These are phyloP conservation scores for Lachancea meyersii DNA, from an alignment of 805 yeast species.

Conservation along the genomic window DNA sequence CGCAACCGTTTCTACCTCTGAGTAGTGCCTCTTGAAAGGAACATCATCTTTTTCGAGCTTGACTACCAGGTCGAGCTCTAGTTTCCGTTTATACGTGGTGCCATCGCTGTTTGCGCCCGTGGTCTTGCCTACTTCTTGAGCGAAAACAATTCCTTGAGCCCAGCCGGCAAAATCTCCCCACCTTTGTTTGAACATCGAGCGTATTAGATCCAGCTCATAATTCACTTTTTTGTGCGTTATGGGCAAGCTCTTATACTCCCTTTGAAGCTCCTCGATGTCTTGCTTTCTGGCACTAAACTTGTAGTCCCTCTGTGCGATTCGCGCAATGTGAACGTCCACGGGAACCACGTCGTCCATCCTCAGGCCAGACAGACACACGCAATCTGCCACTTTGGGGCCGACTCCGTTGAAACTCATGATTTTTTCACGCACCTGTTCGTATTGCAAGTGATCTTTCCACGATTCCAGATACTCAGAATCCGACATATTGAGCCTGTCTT, in stretches of 20 bases:
- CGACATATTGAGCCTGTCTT: conserved; percentile 23
- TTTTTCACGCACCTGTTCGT: conserved; percentile 28
- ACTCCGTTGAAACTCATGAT: conserved; percentile 74
- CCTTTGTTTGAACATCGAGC: conserved; percentile 50
- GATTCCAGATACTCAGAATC: conserved; percentile 34
- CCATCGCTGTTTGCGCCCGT: conserved; percentile 50
- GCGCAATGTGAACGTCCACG: conserved; percentile 90
- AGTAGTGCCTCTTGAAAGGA: neutral
- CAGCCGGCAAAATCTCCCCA: conserved; percentile 97
- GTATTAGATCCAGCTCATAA: conserved; percentile 41
- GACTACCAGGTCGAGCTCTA: conserved; percentile 6
- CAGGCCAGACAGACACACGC: conserved; percentile 67
- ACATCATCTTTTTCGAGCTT: conserved; percentile 1
- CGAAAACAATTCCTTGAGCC: conserved; percentile 94
- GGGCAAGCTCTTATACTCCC: conserved; percentile 25
- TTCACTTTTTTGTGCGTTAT: conserved; percentile 31
- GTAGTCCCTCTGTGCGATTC: conserved; percentile 81
- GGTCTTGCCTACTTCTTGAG: conserved; percentile 75
- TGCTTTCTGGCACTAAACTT: conserved; percentile 37
- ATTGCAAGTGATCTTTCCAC: conserved; percentile 40
- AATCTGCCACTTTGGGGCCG: conserved; percentile 97
- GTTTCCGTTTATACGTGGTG: conserved; percentile 20
- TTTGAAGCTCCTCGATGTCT: conserved; percentile 25
- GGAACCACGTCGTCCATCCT: conserved; percentile 78
- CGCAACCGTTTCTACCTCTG: neutral